Evolutionary conservation across 1,284 basidiomycete genomes (phyloP), one percentile per base, ranked within the genome.

Genomic region (Exobasidium rhododendri): DNA sequence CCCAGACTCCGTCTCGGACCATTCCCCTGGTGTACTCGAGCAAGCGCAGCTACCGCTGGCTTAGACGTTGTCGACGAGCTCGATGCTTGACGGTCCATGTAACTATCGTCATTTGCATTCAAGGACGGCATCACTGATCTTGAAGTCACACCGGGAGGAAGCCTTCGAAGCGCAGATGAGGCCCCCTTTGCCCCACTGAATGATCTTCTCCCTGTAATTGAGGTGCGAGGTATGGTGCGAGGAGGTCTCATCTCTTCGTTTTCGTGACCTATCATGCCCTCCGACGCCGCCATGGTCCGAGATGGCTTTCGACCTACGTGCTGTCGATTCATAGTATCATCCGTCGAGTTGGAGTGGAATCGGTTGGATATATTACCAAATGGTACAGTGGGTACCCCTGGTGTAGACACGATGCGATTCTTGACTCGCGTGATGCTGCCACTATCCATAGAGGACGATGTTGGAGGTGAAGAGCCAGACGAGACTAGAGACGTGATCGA

Each of bases 1-100:
- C 57, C 57, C n/a, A 58, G 22, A 47, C 57, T 58, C 22, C 57
- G 26, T 20, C 57, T 11, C 5, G 54, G 54, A 17, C 54, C 54
- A 10, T 29, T 13, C n/a, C n/a, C n/a, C 17, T 28, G 20, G 13
- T 17, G 22, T 20, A 43, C 44, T 11, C 57, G 44, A n/a, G 57
- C 57, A n/a, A 58, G 45, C 17, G 43, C 57, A 26, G 57, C 20
- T 5, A 49, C 44, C 14, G 46, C 57, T 2, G 52, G 29, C 14
- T 31, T 20, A 14, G 30, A 17, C 52, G 52, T 17, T 7, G 35
- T 40, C 7, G 35, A 40, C 35, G 35, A 40, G 7, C 10, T 40
- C 7, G 35, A 40, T 40, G 35, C 35, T 10, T 40, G 35, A 10
- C 35, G 35, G 35, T 40, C 35, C 17, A 17, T 40, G 17, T 17